Conservation (phyloP, 441 rosid genomes). For the Caryocar brasiliense region DNA sequence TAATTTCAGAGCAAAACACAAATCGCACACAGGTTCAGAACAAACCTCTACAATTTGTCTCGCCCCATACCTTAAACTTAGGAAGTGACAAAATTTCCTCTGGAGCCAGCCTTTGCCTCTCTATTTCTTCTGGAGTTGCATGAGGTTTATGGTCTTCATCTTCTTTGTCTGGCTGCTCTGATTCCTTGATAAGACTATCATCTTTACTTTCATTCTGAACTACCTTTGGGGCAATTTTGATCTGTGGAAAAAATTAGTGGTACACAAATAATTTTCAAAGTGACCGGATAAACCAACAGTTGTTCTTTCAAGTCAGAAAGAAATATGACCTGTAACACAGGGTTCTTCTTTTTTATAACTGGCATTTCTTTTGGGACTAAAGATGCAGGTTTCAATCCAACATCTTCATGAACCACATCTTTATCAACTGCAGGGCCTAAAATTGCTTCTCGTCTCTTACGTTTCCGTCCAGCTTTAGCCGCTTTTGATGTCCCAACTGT, state of each 20-base stretch:
- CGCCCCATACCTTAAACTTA: conserved; percentile 66
- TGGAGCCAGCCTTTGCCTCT: conserved; percentile 65
- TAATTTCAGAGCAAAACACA: background rate
- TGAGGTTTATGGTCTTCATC: conserved; percentile 32
- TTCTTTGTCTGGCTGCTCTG: conserved; percentile 33
- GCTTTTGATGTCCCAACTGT: conserved; percentile 18
- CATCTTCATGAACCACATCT: conserved; percentile 65
- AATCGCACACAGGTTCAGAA: too few relatives aligned
- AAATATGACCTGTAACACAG: conserved; percentile 61
- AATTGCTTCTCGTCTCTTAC: conserved; percentile 49
- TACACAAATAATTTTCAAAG: background rate
- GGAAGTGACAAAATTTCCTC: conserved; percentile 91
- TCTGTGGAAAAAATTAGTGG: conserved; percentile 32
- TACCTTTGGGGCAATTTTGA: conserved; percentile 64
- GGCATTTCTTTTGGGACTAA: conserved; percentile 88
- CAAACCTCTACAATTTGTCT: too few relatives aligned
- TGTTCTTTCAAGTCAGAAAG: background rate
- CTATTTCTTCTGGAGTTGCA: conserved; percentile 60
- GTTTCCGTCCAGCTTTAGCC: conserved; percentile 48
- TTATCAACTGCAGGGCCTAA: conserved; percentile 80
- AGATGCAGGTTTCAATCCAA: conserved; percentile 72
- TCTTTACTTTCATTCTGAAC: conserved; percentile 42
- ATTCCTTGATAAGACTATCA: conserved; percentile 24
- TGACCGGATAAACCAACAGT: background rate
- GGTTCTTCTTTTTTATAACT: conserved; percentile 66